Evolutionary conservation across 1,284 basidiomycete genomes (phyloP).

Genomic region (Cerioporus squamosus): DNA sequence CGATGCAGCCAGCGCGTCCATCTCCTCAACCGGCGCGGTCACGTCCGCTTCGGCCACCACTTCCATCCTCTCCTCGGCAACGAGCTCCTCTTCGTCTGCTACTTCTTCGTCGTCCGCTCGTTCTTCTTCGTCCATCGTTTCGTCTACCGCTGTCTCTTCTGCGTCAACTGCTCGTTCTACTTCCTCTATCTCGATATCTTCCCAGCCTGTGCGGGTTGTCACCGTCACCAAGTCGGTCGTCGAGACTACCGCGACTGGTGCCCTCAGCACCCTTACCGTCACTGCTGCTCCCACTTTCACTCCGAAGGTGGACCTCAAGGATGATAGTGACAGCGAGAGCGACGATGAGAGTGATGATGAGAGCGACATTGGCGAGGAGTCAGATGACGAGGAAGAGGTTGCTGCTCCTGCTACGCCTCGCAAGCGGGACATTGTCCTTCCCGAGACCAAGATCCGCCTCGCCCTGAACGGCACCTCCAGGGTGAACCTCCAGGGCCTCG

Average conservation of each 20-base stretch:
- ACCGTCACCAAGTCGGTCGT: not conserved
- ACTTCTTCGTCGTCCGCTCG: conserved; percentile 16
- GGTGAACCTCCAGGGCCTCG: conserved; percentile 44
- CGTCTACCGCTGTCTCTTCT: conserved; percentile 9
- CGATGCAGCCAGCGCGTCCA: conserved; percentile 9
- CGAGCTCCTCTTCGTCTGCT: conserved; percentile 6
- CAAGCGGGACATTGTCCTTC: conserved; percentile 1
- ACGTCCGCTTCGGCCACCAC: not conserved
- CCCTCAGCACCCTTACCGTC: conserved; percentile 9
- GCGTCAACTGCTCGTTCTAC: conserved; percentile 8
- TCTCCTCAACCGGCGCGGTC: conserved; percentile 11
- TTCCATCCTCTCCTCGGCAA: conserved; percentile 1
- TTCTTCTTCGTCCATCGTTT: conserved; percentile 5
- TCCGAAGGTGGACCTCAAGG: conserved; percentile 3
- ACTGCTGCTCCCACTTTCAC: conserved; percentile 8
- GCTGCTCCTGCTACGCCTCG: not conserved
- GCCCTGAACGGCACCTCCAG: conserved; percentile 39
- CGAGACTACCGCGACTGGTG: not conserved
- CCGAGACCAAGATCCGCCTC: conserved; percentile 15
- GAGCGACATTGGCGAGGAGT: conserved; percentile 9
- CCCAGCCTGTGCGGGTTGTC: not conserved
- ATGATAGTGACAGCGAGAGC: conserved; percentile 18
- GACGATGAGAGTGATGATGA: conserved; percentile 12
- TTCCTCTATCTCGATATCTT: not conserved
- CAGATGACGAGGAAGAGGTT: conserved; percentile 13